phyloP scores from a whole-genome alignment of 2,329 filamentous ascomycete species.

The Dothiorella sarmentorum region DNA sequence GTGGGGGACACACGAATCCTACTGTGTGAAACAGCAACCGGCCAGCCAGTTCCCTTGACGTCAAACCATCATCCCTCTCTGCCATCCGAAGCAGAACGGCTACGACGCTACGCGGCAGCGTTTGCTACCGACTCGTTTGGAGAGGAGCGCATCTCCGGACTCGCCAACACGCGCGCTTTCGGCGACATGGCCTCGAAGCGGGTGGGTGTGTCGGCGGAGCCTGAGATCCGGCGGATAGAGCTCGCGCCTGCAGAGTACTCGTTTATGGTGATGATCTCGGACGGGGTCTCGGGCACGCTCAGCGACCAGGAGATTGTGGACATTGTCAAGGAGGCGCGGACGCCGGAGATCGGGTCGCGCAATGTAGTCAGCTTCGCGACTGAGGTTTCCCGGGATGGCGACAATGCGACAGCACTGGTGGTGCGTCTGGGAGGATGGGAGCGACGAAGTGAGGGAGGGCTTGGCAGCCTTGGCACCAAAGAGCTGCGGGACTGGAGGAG shows the following conservation, averaged over 20 bases:
- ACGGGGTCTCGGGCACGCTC: slow-evolving; percentile 83
- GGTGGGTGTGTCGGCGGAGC: slow-evolving; percentile 90
- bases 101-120: slow-evolving; percentile 79
- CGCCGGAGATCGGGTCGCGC: slow-evolving; percentile 78
- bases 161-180: slow-evolving; percentile 92
- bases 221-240: slow-evolving; percentile 77
- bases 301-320: slow-evolving; percentile 95
- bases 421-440: slow-evolving; percentile 64
- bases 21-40: slow-evolving; percentile 81
- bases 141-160: slow-evolving; percentile 88
- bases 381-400: slow-evolving; percentile 65
- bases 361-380: slow-evolving; percentile 83
- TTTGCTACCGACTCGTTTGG: slow-evolving; percentile 96
- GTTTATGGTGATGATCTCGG: slow-evolving; percentile 83
- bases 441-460: slow-evolving; percentile 73
- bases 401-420: slow-evolving; percentile 63
- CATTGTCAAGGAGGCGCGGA: slow-evolving; percentile 87
- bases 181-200: slow-evolving; percentile 90
- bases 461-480: slow-evolving; percentile 86
- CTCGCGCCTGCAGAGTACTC: slow-evolving; percentile 79
- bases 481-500: slow-evolving; percentile 83
- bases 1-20: slow-evolving; percentile 91
- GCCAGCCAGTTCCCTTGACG: slow-evolving; percentile 75
- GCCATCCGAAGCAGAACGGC: slow-evolving; percentile 74
- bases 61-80: slow-evolving; percentile 90